phyloP scores from a whole-genome alignment of 805 yeast genomes.

The Metschnikowia picachoensis region DNA sequence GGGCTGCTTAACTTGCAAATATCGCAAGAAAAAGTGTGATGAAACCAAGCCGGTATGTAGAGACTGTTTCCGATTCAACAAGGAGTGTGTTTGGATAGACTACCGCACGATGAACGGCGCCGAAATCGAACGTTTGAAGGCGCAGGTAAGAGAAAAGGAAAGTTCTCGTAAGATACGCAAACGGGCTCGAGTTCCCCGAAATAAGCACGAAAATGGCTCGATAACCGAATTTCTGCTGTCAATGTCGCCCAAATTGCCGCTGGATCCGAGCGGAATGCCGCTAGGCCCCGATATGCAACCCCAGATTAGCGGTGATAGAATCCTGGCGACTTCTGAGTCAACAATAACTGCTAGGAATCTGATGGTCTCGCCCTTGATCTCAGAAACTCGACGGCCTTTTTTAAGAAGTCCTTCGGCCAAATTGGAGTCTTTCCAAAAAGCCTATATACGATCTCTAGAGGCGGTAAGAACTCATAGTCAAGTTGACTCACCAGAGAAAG shows the following conservation, averaged over 20 bases:
- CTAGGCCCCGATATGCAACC: neutral
- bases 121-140: slow-evolving; percentile 33
- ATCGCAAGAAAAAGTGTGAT: slow-evolving; percentile 58
- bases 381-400: too few relatives aligned
- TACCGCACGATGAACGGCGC: slow-evolving; percentile 38
- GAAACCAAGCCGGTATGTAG: slow-evolving; percentile 48
- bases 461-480: too few relatives aligned
- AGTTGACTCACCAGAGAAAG: too few relatives aligned
- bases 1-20: slow-evolving; percentile 70
- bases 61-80: slow-evolving; percentile 44
- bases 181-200: slow-evolving; percentile 18
- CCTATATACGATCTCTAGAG: too few relatives aligned
- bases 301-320: too few relatives aligned
- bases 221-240: neutral
- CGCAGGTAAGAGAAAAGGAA: slow-evolving; percentile 38
- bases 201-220: neutral
- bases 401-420: too few relatives aligned
- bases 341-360: too few relatives aligned
- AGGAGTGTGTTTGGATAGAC: slow-evolving; percentile 48
- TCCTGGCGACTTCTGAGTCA: too few relatives aligned
- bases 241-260: slow-evolving; percentile 1
- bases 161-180: slow-evolving; percentile 39
- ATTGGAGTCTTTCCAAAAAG: too few relatives aligned
- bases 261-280: neutral
- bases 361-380: too few relatives aligned